Base-by-base conservation (phyloP, 768 basidiomycete species). In the Amanita exitialis region DNA sequence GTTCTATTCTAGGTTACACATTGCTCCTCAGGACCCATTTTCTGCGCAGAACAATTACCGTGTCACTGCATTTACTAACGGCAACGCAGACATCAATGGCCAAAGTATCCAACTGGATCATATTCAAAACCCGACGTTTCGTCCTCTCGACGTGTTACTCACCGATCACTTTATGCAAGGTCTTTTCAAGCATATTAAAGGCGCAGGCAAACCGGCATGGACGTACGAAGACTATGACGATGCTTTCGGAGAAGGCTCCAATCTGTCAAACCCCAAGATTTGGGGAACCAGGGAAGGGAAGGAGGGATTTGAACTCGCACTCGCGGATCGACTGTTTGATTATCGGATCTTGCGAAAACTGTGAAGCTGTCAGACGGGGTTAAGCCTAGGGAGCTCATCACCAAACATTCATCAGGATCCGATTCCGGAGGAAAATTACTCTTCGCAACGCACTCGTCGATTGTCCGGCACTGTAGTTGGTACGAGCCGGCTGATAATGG, bases 161-260 rank as follows among this genome's bases (percentile, higher is more conserved):
- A 48, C 34, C 18, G 63, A 65, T 46, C 67, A 68, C 50, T 66
- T 68, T 52, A 52, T 55, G n/a, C 64, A 68, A 47, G 62, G 65
- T 27, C 30, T 67, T 3, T 54, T 66, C 12, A 66, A 65, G 49
- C 56, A 69, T 59, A 59, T 68, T 56, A 66, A 60, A 44, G 68
- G 66, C 13, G 49, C 58, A 53, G 64, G 62, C 9, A 64, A 68
- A 44, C 49, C 55, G n/a, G 56, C 38, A 16, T 65, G 63, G 63
- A 20, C 49, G n/a, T 47, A 51, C 18, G 54, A 54, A 42, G 56
- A 61, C 41, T 55, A 59, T 34, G 58, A 60, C 6, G 60, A 56
- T 21, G 44, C 54, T 34, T 51, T 59, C 46, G 53, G 54, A 2
- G 21, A n/a, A 13, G 18, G 46, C 21, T 47, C 44, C 32, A 51